Evolutionary conservation across 805 yeast species (phyloP), one percentile per base, ranked within the genome.

Genomic region (Pichia heedii): DNA sequence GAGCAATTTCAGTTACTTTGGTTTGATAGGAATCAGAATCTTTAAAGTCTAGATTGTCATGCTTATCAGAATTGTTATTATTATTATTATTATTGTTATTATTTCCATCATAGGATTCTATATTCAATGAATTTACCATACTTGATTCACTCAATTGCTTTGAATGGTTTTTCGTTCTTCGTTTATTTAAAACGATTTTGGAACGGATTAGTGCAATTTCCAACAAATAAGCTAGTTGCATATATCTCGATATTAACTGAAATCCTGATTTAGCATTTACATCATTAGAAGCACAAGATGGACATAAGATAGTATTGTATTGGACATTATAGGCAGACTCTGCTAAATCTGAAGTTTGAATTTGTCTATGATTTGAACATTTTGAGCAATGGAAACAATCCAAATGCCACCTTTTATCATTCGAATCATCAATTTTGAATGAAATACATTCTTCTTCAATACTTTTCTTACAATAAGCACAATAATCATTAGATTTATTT

Each of bases 181-280:
- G 53, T 40, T 61, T 61, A 22, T 51, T 49, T 76, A 82, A 78
- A 0, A 80, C 84, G 18, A 76, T 71, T 55, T 66, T 77, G 33
- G 83, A 83, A 44, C 96, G 70, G 3, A 83, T 76, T 38, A 89
- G 68, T 0, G 97, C 97, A 49, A 93, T 87, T 54, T 84, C 82
- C 51, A 89, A 66, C 37, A 93, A 65, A 57, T 79, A 86, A 18
- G 81, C 69, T 55, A 88, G 72, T 62, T 93, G 97, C 18, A 76
- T 62, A 39, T 87, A 71, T 46, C 79, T 80, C 5, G 86, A 72
- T 1, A 88, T 80, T n/a, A 63, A 54, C 39, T 67, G 71, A 56
- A 87, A 80, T 0, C 83, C 88, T 1, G 66, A 50, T 16, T 63
- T 58, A 1, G 77, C 70, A 47, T 71, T 73, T 2, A 70, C 71